Base-by-base conservation (phyloP, 129 eudicot genomes). In the Lonicera japonica region DNA sequence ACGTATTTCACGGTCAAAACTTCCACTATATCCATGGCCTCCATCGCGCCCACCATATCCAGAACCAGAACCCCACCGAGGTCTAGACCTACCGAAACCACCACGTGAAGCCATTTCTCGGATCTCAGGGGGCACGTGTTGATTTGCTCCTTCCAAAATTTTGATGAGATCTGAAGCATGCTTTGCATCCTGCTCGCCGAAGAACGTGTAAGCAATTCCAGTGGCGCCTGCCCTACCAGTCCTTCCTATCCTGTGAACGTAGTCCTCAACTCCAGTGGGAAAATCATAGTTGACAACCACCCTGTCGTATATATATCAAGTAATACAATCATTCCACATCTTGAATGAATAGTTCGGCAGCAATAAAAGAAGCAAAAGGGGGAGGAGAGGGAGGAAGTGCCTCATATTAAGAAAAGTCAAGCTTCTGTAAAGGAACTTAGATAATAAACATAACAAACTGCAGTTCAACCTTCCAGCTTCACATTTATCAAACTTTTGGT, bases 161-260 rank as follows among this genome's bases (percentile, higher is more conserved):
- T 88, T 94, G 24, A 88, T 76, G 14, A 94, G 85, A 45, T 94
- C 99, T 21, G 92, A 78, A 46, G 92, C 99, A 79, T 94, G 78
- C 63, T 83, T 94, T 15, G 82, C 87, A 77, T 94, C 96, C 66
- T 85, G 88, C 39, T 88, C 95, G 21, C 77, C 71, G 20, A 88
- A 80, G 62, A 94, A 94, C 0, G 99, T 85, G 54, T 94, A 85
- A 19, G 99, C 96, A 68, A 68, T 75, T 25, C 99, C 99, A 11
- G 92, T 88, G 62, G 99, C 99, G 62, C 99, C 99, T 34, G 99
- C 99, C 74, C 99, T 84, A 5, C 99, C 99, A 18, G 99, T 94
- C 73, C 98, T 87, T 41, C 98, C 98, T 50, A 92, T 92, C 68
- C 98, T 82, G 83, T 92, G 98, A 52, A 92, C 98, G 74, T 92